Base-by-base conservation (phyloP, 208 protist genomes). In the Tritrichomonas musculus region DNA sequence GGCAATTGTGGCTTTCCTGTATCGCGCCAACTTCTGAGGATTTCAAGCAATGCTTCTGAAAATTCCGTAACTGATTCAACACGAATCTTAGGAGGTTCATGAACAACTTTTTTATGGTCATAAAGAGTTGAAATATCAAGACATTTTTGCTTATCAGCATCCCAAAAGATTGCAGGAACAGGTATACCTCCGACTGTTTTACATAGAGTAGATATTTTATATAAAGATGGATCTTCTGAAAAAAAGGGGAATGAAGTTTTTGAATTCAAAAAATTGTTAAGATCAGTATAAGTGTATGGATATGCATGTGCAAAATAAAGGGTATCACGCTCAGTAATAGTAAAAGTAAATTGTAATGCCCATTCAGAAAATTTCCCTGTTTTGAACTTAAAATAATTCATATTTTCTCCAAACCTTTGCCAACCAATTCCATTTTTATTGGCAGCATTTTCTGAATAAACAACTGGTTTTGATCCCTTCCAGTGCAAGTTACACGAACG, bases 261-360 rank as follows among this genome's bases (percentile, higher is more conserved):
- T n/a, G n/a, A n/a, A 36, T 75, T 5, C 0, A 82, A 20, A 41
- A 47, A 82, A 50, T 82, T 82, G 3, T 50, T 33, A n/a, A 82
- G 13, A 50, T 82, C 73, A 53, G 73, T 82, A 53, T 82, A 82
- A 53, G 73, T 82, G 41, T 82, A 82, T 82, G 73, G 73, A 82
- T 82, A 82, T 50, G 41, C 41, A 30, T 82, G 73, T 0, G 73
- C 73, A 82, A 82, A 82, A 20, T 82, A 82, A 33, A 82, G 47
- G 14, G 33, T 82, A 20, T 82, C 73, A 53, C 25, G n/a, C 30
- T 82, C 39, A 3, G 33, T 50, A 50, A 82, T 41, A 49, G 73
- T 82, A 36, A 82, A 82, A 50, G 47, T 82, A 41, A 82, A 82
- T 17, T 14, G 11, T 30, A 47, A 82, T 47, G 73, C 73, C 73